Evolutionary conservation across 306 rosid species (phyloP), one percentile per base, ranked within the genome.

Genomic region (Luffa acutangula): DNA sequence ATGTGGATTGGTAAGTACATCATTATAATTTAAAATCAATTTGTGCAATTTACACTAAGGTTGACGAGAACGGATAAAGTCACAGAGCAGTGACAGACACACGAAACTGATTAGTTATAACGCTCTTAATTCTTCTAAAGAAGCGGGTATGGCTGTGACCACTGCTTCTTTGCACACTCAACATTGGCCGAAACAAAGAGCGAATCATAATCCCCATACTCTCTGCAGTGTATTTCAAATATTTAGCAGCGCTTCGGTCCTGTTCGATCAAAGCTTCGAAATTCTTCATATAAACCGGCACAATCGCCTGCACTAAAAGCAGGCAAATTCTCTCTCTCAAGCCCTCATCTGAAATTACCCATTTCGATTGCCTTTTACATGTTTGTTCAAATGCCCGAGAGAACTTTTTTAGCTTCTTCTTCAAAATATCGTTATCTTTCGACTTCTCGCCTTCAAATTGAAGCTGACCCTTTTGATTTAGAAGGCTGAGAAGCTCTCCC

Each of bases 271-370:
- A 83, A 87, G 81, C 86, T 36, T 57, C 80, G 25, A 86, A 89
- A 70, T 80, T 84, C 79, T 82, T 83, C 87, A 89, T 83, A 14
- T 94, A 94, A 74, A 80, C 82, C 10, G 97, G 93, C 43, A 92
- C 84, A 65, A 92, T 84, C 14, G 89, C 87, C 85, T 92, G 91
- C 80, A 85, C 93, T 81, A 94, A 80, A 78, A 88, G 84, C 82
- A 83, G 76, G 70, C 89, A 79, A 14, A 92, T 79, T 77, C 84
- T 91, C 80, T 83, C 85, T 83, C 97, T 87, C 87, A 89, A 80
- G 4, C 49, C 53, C 63, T 89, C 91, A 71, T 91, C 92, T 0
- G 67, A 74, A 13, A 90, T 88, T 21, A 90, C 85, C 98, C 95
- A 92, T 14, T 84, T 85, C 34, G 88, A 85, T 66, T 95, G 89